Base-by-base conservation (phyloP, 345 rosid species). In the Heritiera fomes region DNA sequence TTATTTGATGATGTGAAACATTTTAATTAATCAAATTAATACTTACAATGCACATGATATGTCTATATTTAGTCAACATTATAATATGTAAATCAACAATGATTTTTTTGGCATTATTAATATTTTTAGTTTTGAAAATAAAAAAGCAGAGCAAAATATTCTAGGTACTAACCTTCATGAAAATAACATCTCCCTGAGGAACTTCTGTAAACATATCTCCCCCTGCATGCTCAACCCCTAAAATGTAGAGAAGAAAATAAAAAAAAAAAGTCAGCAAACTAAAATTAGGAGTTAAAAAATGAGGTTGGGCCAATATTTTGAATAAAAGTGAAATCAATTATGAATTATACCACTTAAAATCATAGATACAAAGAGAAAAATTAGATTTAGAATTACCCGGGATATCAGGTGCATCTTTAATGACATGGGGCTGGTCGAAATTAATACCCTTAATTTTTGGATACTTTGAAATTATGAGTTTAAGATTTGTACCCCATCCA, bases 401-500 rank as follows among this genome's bases (percentile, higher is more conserved):
- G 58, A 80, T 85, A 69, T 77, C 55, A 11, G 85, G 81, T 10
- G 84, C 83, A 43, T 52, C 47, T 47, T 79, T 55, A 28, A 71
- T 40, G 15, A 80, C 86, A 59, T 78, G 68, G 30, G 83, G 85
- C 73, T 87, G 40, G 70, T 89, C 91, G 58, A 83, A 89, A 41
- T 91, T 87, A 12, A 89, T 88, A 38, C 83, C 91, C 12, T 79
- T 84, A 5, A 89, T 85, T 0, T 82, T 73, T 15, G 93, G 92
- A 59, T 84, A 76, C 66, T 82, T 86, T n/a, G 85, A 77, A 47
- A 83, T 15, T 18, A 88, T 79, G 71, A 81, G 56, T 5, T 74
- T 52, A 41, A 86, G 83, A 55, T 63, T 62, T 55, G 61, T 52
- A 4, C 85, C 88, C 1, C 69, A 64, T 7, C 91, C 88, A 0